These are phyloP conservation scores for Raffaelea ambrosiae DNA, from an alignment of 2,329 filamentous ascomycete species.

Conservation along the genomic window DNA sequence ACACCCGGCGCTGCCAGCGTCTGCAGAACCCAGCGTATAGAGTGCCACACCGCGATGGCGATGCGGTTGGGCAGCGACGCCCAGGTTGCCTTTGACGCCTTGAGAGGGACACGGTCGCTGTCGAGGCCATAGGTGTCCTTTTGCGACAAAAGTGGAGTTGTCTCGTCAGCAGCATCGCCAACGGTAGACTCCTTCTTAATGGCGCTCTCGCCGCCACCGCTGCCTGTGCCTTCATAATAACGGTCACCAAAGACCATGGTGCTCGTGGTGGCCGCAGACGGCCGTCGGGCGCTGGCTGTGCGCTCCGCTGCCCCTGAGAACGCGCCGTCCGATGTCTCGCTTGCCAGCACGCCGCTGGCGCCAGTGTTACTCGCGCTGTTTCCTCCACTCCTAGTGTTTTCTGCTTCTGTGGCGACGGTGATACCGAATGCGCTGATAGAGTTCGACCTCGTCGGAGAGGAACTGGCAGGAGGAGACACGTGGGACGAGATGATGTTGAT, in stretches of 20 bases:
- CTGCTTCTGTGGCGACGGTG: slow-evolving; percentile 33
- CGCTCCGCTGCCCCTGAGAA: slow-evolving; percentile 11
- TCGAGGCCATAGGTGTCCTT: slow-evolving; percentile 11
- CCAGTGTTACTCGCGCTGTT: slow-evolving; percentile 18
- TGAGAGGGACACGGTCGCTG: slow-evolving; percentile 23
- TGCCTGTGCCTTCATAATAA: background rate
- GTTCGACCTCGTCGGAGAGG: slow-evolving; percentile 50
- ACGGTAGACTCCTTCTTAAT: too few relatives aligned
- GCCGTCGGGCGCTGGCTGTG: background rate
- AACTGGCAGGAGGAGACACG: slow-evolving; percentile 56
- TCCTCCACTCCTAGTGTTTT: slow-evolving; percentile 26
- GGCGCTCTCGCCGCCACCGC: background rate
- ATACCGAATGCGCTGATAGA: slow-evolving; percentile 47
- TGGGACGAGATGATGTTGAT: slow-evolving; percentile 86
- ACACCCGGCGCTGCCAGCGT: slow-evolving; percentile 72
- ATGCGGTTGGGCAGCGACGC: slow-evolving; percentile 58
- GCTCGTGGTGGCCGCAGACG: background rate
- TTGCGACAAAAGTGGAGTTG: slow-evolving; percentile 52
- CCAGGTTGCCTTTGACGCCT: slow-evolving; percentile 26
- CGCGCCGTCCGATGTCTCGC: background rate
- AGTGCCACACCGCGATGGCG: slow-evolving; percentile 62
- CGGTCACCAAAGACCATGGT: background rate
- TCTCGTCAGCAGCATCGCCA: slow-evolving; percentile 45
- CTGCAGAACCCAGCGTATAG: slow-evolving; percentile 69
- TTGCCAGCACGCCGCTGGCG: slow-evolving; percentile 20